phyloP scores from a whole-genome alignment of 2,329 filamentous ascomycete species.

The Hymenotorrendiella dingleyae region DNA sequence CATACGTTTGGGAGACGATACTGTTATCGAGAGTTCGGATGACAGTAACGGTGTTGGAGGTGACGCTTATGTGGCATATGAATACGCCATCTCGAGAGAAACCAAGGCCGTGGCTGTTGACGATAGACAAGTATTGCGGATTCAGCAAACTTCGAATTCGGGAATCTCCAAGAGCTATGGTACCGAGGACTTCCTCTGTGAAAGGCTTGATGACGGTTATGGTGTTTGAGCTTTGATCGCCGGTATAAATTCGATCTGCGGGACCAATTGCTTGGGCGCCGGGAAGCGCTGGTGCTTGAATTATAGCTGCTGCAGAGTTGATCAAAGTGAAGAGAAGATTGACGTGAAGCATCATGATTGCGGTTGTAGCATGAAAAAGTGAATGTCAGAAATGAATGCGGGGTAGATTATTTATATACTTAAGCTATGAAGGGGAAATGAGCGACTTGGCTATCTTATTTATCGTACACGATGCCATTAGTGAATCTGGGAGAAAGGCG shows the following conservation, averaged over 20 bases:
- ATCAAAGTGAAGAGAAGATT: background rate
- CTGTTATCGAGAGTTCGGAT: constrained; percentile 5
- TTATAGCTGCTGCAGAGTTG: background rate
- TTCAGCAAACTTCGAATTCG: constrained; percentile 3
- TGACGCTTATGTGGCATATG: constrained; percentile 1
- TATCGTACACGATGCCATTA: no score
- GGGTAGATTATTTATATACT: no score
- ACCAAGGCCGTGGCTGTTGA: constrained; percentile 6
- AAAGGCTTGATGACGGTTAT: constrained; percentile 6
- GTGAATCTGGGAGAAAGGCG: no score
- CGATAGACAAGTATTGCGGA: constrained; percentile 4
- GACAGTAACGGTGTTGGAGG: constrained; percentile 3
- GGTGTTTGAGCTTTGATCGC: constrained; percentile 6
- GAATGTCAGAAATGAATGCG: no score
- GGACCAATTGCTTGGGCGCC: constrained; percentile 2
- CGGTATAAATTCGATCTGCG: constrained; percentile 4
- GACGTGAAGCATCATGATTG: no score
- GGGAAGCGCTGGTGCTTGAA: constrained; percentile 4
- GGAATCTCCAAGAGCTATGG: constrained; percentile 3
- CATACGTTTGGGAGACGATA: constrained; percentile 4
- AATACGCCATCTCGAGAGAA: constrained; percentile 6
- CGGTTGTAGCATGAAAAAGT: no score
- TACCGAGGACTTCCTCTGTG: constrained; percentile 4
- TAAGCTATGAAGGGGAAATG: no score
- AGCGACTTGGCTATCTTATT: no score